Conservation (phyloP, 495 filamentous ascomycete genomes). For the Aspergillus hancockii region DNA sequence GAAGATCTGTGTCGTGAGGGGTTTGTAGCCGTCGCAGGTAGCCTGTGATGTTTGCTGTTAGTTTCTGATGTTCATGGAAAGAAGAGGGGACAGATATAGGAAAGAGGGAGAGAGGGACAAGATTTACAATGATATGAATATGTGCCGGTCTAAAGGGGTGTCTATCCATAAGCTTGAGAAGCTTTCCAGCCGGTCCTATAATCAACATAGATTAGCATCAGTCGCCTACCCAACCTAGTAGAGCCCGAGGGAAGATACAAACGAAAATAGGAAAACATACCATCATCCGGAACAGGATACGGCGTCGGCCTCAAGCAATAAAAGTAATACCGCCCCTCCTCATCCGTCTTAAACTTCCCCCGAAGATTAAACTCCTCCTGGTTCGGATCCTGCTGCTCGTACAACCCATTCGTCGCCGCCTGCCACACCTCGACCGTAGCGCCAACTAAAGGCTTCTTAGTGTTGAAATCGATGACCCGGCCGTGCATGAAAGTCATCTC, state of each 20-base stretch:
- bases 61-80: background rate
- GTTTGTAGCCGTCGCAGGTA: conserved; percentile 48
- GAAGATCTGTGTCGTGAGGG: conserved; percentile 74
- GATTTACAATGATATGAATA: conserved; percentile 76
- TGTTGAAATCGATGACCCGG: conserved; percentile 55
- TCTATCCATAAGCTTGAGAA: conserved; percentile 59
- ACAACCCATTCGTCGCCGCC: conserved; percentile 73
- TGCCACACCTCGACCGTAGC: conserved; percentile 78
- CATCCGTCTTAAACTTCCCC: conserved; percentile 68
- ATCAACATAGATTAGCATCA: background rate
- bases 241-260: background rate
- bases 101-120: conserved; percentile 12
- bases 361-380: conserved; percentile 75
- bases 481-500: conserved; percentile 66
- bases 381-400: conserved; percentile 74
- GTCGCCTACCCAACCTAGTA: background rate
- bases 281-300: conserved; percentile 74
- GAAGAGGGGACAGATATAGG: background rate
- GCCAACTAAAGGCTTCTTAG: conserved; percentile 58
- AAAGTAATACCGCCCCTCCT: conserved; percentile 63
- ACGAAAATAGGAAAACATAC: conserved; percentile 51
- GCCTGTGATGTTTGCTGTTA: conserved; percentile 32
- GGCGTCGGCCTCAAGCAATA: conserved; percentile 68
- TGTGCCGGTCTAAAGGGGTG: conserved; percentile 83
- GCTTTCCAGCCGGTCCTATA: conserved; percentile 45